Percentiles rank a stretch among this genome's conserved stretches.
phyloP scores from a whole-genome alignment of 2,329 filamentous ascomycete genomes.

The Rugonectria rugulosa region DNA sequence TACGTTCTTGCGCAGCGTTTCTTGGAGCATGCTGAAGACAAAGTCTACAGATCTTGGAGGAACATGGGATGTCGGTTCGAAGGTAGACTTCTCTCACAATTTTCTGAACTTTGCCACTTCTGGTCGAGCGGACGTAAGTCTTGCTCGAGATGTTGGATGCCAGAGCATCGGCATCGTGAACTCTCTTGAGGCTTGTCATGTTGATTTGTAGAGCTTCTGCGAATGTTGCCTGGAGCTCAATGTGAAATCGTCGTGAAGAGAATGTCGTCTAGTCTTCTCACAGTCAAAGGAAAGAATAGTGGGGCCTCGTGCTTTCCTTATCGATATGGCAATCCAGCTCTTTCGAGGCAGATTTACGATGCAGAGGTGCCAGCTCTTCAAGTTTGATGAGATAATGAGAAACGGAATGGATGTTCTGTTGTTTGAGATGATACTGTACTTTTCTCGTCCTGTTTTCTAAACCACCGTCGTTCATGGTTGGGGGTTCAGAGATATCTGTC shows the following conservation, averaged over 20 bases:
- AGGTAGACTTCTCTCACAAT: conserved; percentile 97
- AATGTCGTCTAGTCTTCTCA: conserved; percentile 22
- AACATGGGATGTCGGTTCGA: conserved; percentile 96
- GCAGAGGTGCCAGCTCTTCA: no score
- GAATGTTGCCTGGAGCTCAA: conserved; percentile 11
- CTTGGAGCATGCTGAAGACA: conserved; percentile 79
- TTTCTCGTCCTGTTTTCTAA: neutral
- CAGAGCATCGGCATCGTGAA: conserved; percentile 58
- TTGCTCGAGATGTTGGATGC: conserved; percentile 89
- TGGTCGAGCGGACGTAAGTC: conserved; percentile 92
- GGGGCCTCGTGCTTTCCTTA: conserved; percentile 41
- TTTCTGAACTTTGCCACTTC: conserved; percentile 97
- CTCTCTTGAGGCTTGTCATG: conserved; percentile 73
- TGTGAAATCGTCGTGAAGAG: conserved; percentile 31
- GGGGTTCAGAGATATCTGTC: conserved; percentile 2
- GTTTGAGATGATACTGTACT: conserved; percentile 8
- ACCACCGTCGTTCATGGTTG: neutral
- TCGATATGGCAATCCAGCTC: conserved; percentile 37
- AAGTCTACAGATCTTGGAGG: conserved; percentile 82
- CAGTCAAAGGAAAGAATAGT: conserved; percentile 33
- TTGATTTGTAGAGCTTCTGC: conserved; percentile 26
- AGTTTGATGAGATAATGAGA: no score
- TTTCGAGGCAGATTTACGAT: no score
- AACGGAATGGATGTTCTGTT: neutral
- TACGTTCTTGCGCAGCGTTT: conserved; percentile 81